Conservation (phyloP, 2,329 filamentous ascomycete genomes). For the Scedosporium minutisporum region DNA sequence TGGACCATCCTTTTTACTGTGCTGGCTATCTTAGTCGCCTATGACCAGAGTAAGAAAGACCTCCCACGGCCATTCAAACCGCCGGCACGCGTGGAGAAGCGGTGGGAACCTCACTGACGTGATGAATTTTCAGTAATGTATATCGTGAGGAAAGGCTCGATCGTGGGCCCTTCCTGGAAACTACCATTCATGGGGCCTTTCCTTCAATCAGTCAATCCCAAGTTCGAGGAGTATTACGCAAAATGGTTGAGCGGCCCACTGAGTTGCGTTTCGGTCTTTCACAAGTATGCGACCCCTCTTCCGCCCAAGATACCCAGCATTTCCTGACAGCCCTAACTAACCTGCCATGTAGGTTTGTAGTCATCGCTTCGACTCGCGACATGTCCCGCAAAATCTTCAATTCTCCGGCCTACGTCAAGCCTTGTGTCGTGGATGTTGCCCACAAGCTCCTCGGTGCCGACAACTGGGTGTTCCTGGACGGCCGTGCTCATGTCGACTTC, state of each 20-base stretch:
- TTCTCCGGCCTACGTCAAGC: slow-evolving; percentile 83
- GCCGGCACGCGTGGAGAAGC: not conserved
- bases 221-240: slow-evolving; percentile 80
- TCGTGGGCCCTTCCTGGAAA: slow-evolving; percentile 67
- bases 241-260: slow-evolving; percentile 89
- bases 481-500: slow-evolving; percentile 90
- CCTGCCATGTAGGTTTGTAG: slow-evolving; percentile 63
- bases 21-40: slow-evolving; percentile 62
- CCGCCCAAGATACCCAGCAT: not conserved
- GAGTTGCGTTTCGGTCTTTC: slow-evolving; percentile 97
- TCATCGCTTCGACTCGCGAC: slow-evolving; percentile 90
- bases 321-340: not conserved
- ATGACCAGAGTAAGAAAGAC: slow-evolving; percentile 72
- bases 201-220: slow-evolving; percentile 80
- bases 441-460: slow-evolving; percentile 84
- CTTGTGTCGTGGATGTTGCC: slow-evolving; percentile 89
- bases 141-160: slow-evolving; percentile 63
- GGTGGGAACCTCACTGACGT: not conserved
- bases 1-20: slow-evolving; percentile 61
- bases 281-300: slow-evolving; percentile 60
- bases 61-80: not conserved
- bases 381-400: slow-evolving; percentile 97
- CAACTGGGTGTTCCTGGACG: slow-evolving; percentile 97
- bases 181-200: slow-evolving; percentile 92
- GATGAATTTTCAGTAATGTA: slow-evolving; percentile 54